Conservation (phyloP, 169 alveolate species). For the Pseudocohnilembus persalinus region DNA sequence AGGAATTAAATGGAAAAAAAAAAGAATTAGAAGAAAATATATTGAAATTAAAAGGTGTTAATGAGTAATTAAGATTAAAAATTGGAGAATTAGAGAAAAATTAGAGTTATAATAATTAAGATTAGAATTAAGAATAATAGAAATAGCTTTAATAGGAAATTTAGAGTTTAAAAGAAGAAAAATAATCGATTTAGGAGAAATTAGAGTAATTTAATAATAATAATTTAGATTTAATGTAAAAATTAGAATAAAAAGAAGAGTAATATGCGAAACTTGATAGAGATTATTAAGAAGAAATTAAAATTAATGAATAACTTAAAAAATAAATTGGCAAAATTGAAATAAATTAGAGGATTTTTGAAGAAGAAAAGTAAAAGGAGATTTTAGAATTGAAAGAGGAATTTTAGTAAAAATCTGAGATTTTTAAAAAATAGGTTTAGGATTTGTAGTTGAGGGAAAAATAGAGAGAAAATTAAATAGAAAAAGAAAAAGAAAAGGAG, state of each 20-base stretch:
- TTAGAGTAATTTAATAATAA: background rate
- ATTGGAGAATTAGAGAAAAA: too few species aligned
- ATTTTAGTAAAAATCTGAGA: background rate
- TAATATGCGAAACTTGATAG: background rate
- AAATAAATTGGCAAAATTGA: background rate
- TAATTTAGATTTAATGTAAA: too few species aligned
- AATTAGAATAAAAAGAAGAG: background rate
- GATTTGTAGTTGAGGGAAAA: too few species aligned
- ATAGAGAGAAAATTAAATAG: too few species aligned
- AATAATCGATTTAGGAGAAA: background rate
- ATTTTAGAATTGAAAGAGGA: background rate
- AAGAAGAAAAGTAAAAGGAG: background rate
- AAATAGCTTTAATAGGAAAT: background rate
- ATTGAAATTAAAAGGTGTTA: background rate
- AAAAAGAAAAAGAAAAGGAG: too few species aligned
- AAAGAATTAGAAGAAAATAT: background rate
- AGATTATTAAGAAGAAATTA: background rate
- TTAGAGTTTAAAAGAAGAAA: background rate
- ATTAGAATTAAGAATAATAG: too few species aligned
- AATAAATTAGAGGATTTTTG: background rate
- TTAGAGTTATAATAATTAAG: too few species aligned
- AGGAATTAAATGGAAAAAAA: background rate
- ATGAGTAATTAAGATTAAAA: too few species aligned
- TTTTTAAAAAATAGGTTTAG: too few species aligned
- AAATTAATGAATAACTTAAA: background rate